Conservation (phyloP, 192 early-diverging fungal species). For the Podila horticola region DNA sequence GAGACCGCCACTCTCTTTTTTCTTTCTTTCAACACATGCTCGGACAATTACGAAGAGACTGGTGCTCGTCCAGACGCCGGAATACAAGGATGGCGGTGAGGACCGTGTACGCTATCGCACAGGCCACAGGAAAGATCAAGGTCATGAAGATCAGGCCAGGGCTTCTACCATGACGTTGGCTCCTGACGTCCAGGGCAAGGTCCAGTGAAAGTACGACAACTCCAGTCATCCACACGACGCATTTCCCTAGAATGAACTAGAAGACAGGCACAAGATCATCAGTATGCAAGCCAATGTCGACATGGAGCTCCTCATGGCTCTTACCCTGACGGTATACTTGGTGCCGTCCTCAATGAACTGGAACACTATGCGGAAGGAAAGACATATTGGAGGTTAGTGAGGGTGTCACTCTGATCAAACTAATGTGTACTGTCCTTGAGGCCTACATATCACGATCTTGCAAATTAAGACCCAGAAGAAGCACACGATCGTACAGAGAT, state of each 20-base stretch:
- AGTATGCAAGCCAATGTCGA: not conserved
- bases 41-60: conserved; percentile 13
- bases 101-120: conserved; percentile 10
- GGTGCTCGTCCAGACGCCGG: conserved; percentile 14
- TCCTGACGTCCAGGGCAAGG: conserved; percentile 24
- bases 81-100: conserved; percentile 20
- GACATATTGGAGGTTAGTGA: not conserved
- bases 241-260: conserved; percentile 33
- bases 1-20: not conserved
- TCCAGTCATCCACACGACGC: conserved; percentile 7
- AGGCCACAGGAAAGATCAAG: conserved; percentile 15
- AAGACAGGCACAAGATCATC: not conserved
- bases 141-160: conserved; percentile 28
- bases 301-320: not conserved
- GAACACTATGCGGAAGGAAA: conserved; percentile 13
- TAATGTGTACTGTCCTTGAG: too few relatives aligned
- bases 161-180: conserved; percentile 13
- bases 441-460: conserved; percentile 21
- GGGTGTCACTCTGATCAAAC: too few relatives aligned
- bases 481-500: conserved; percentile 22
- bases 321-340: conserved; percentile 6
- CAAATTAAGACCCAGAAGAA: conserved; percentile 31
- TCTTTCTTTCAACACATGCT: too few relatives aligned
- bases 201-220: conserved; percentile 18
- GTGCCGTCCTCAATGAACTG: conserved; percentile 47